Base-by-base conservation (phyloP, 2,329 filamentous ascomycete genomes). In the Epichloe sp. region DNA sequence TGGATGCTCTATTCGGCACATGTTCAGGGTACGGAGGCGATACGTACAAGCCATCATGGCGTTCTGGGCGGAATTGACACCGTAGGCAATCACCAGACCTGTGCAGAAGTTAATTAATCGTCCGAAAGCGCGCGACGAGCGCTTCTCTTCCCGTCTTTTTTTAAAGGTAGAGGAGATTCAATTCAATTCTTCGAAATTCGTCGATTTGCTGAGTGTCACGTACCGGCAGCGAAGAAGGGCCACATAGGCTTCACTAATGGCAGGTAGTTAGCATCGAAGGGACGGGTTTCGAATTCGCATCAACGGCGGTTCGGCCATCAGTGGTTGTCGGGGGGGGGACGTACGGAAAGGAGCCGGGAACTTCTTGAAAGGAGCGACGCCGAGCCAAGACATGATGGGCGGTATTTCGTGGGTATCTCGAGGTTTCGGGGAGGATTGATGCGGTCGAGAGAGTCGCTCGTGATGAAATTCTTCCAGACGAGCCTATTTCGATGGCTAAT, bases 201-300 rank as follows among this genome's bases (percentile, higher is more conserved):
- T 53, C 26, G 5, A 4, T 4, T 51, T 47, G 41, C 41, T 36
- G 46, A 41, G 35, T 42, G 49, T 35, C 56, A 77, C 86, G 68
- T 93, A 95, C 91, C 89, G 69, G 91, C 91, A 71, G 79, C 78
- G 78, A 90, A 93, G 82, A 97, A 97, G 62, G 91, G 91, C 70
- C 81, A 82, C 83, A 94, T 83, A 63, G 91, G 89, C 78, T 81
- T 80, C 75, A 88, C 91, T 97, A 67, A 69, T 65, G 44, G 53
- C 19, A 37, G 56, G 46, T 38, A 35, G 52, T 58, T 52, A 57
- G 56, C 63, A 49, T 48, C n/a, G 15, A 45, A 21, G 19, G 21
- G 11, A 3, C 12, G 55, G 64, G 63, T 19, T 42, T 53, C 57
- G 43, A 56, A 51, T 48, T 50, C 53, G 52, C 52, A 51, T 54